Percentiles rank a stretch among this genome's conserved stretches.
These are phyloP conservation scores for Lasiosphaeris hirsuta DNA, from an alignment of 495 filamentous ascomycete species.

Conservation along the genomic window DNA sequence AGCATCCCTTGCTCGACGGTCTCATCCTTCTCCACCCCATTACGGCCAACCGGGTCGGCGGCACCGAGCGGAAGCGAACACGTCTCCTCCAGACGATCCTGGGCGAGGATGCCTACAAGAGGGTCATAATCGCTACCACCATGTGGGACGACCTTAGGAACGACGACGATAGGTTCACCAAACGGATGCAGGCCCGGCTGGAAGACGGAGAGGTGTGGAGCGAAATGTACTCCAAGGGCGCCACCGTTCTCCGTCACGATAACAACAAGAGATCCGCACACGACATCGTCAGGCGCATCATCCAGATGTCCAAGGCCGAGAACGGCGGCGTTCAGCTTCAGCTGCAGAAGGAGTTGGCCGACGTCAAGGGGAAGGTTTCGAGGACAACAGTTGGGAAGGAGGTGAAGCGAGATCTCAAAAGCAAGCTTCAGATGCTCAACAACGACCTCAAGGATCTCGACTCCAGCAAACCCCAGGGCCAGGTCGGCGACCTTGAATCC, in stretches of 20 bases:
- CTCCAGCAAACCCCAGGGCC: too few relatives aligned
- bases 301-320: too few relatives aligned
- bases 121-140: background rate
- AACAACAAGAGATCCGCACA: background rate
- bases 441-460: too few relatives aligned
- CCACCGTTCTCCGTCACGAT: slow-evolving; percentile 2
- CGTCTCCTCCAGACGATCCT: background rate
- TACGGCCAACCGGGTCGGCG: background rate
- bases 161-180: background rate
- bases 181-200: background rate
- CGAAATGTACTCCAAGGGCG: background rate
- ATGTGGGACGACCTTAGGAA: slow-evolving; percentile 5
- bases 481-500: too few relatives aligned
- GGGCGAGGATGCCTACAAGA: background rate
- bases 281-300: too few relatives aligned
- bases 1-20: background rate
- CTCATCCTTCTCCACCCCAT: slow-evolving; percentile 5
- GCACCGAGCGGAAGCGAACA: background rate
- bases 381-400: too few relatives aligned
- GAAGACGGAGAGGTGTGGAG: background rate
- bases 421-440: too few relatives aligned
- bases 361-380: too few relatives aligned
- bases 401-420: too few relatives aligned
- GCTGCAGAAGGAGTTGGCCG: too few relatives aligned
- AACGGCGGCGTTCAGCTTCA: too few relatives aligned